Percentiles rank a stretch among this genome's conserved stretches.
Evolutionary conservation across 768 basidiomycete species (phyloP).

Genomic region (Coprinopsis sp.): DNA sequence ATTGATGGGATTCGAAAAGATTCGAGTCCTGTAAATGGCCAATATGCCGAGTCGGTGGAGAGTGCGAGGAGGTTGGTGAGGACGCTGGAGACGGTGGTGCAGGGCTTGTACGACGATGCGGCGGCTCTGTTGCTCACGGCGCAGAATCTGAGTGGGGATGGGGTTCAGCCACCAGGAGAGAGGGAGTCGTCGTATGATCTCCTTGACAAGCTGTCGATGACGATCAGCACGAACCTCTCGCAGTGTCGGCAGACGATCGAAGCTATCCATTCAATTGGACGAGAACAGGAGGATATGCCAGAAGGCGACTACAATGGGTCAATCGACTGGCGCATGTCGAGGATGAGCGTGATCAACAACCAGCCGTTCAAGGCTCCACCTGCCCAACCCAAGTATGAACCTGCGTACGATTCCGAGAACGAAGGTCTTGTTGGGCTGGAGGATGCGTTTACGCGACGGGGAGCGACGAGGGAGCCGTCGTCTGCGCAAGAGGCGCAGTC

Average conservation of each 20-base stretch:
- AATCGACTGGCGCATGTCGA: conserved; percentile 74
- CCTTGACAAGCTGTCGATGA: conserved; percentile 45
- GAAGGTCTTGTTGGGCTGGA: conserved; percentile 60
- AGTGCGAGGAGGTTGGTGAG: conserved; percentile 65
- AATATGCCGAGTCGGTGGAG: conserved; percentile 62
- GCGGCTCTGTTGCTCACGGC: conserved; percentile 53
- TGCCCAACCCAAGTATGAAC: background rate
- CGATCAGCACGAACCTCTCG: conserved; percentile 53
- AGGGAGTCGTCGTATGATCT: conserved; percentile 36
- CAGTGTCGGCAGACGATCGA: conserved; percentile 58
- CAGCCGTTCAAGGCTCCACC: conserved; percentile 29
- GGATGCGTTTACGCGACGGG: conserved; percentile 41
- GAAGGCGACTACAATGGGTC: conserved; percentile 70
- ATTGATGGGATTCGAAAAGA: conserved; percentile 67
- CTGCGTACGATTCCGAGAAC: conserved; percentile 31
- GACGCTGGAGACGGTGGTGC: conserved; percentile 62
- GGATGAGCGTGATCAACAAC: conserved; percentile 55
- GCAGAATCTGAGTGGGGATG: conserved; percentile 46
- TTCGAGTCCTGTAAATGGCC: conserved; percentile 38
- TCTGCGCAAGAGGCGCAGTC: conserved; percentile 22
- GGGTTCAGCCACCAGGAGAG: conserved; percentile 25
- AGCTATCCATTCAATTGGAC: conserved; percentile 55
- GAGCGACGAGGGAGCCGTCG: conserved; percentile 26
- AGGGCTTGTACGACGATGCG: conserved; percentile 72
- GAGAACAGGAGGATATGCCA: conserved; percentile 66